Evolutionary conservation across 257 asterid species (phyloP).

Genomic region (Nicotiana benthamiana): DNA sequence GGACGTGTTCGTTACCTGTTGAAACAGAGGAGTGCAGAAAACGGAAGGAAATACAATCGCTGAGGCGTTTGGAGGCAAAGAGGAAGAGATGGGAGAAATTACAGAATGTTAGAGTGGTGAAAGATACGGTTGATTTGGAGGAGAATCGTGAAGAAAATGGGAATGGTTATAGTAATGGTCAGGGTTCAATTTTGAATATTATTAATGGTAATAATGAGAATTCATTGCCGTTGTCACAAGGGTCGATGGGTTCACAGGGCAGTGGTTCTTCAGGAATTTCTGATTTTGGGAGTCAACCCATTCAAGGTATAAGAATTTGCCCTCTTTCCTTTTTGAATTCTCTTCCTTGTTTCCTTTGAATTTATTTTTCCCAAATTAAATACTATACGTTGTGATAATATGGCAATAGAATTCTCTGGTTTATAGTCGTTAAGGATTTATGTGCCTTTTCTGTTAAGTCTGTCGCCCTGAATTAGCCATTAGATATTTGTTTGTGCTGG

Average conservation of each 20-base stretch:
- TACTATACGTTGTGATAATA: too few species aligned
- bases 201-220: slow-evolving; percentile 13
- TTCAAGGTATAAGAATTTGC: too few species aligned
- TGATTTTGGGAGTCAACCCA: slow-evolving; percentile 34
- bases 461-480: not conserved
- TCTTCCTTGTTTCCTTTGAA: not conserved
- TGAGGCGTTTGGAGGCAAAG: slow-evolving; percentile 66
- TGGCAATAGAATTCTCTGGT: too few species aligned
- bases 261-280: slow-evolving; percentile 52
- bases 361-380: not conserved
- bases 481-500: not conserved
- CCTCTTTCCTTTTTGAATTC: too few species aligned
- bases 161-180: not conserved
- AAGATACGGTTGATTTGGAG: slow-evolving; percentile 19
- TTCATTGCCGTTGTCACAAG: slow-evolving; percentile 28
- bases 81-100: slow-evolving; percentile 61
- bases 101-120: slow-evolving; percentile 35
- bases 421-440: not conserved
- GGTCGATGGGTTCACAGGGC: slow-evolving; percentile 39
- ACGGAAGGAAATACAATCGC: slow-evolving; percentile 55
- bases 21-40: slow-evolving; percentile 51
- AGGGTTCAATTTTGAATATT: not conserved
- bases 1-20: slow-evolving; percentile 61
- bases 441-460: not conserved
- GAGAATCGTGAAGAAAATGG: slow-evolving; percentile 26